Evolutionary conservation across 257 asterid species (phyloP).

Genomic region (Mitragyna speciosa): DNA sequence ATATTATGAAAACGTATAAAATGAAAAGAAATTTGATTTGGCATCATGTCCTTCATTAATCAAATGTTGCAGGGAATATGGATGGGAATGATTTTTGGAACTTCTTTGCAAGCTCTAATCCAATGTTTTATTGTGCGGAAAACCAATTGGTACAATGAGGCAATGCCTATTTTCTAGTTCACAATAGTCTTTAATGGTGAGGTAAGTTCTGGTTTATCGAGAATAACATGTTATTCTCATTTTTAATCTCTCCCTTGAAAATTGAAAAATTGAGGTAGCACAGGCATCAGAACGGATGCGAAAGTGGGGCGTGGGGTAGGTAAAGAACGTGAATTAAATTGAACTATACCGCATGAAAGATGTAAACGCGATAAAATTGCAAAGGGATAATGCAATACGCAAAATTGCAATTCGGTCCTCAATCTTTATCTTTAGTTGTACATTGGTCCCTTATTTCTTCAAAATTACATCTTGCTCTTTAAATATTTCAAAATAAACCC

Average conservation of each 20-base stretch:
- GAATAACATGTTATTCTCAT: background rate
- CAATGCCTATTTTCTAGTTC: slow-evolving; percentile 1
- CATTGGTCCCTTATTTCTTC: background rate
- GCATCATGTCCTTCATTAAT: no score
- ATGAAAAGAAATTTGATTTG: no score
- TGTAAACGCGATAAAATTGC: no score
- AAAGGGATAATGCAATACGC: no score
- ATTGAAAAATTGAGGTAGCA: slow-evolving; percentile 59
- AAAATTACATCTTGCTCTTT: background rate
- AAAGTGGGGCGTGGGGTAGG: slow-evolving; percentile 55
- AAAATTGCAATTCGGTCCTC: background rate
- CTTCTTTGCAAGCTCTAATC: slow-evolving; percentile 71
- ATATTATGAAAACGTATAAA: no score
- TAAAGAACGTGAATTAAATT: slow-evolving; percentile 22
- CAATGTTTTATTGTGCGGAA: slow-evolving; percentile 67
- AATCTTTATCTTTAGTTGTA: background rate
- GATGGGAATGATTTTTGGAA: slow-evolving; percentile 98
- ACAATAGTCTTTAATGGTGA: background rate
- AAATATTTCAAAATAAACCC: background rate
- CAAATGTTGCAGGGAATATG: slow-evolving; percentile 64
- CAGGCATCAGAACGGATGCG: slow-evolving; percentile 82
- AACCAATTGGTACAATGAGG: slow-evolving; percentile 92
- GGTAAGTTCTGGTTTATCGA: background rate
- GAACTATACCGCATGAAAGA: background rate
- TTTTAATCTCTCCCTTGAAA: background rate